These are phyloP conservation scores for Royoungia palumana DNA, from an alignment of 768 basidiomycete genomes.

Conservation along the genomic window DNA sequence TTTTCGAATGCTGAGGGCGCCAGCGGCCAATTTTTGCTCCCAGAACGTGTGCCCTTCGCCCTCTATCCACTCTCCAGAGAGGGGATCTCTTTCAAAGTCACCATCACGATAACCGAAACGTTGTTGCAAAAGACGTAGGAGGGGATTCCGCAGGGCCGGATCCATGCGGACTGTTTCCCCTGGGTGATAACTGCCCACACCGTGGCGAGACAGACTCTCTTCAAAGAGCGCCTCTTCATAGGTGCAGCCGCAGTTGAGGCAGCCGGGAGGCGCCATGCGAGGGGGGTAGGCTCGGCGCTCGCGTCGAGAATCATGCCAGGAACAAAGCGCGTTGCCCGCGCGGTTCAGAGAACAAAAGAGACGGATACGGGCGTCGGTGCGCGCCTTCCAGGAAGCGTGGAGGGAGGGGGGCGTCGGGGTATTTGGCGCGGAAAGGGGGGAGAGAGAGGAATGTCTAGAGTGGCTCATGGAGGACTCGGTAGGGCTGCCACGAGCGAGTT, in stretches of 20 bases:
- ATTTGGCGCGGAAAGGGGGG: conserved; percentile 18
- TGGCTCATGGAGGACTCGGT: conserved; percentile 22
- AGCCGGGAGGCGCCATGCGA: conserved; percentile 72
- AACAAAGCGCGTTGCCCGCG: conserved; percentile 84
- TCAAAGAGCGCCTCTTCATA: conserved; percentile 84
- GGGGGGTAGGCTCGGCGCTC: conserved; percentile 77
- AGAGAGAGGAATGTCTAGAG: conserved; percentile 11
- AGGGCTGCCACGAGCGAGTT: conserved; percentile 36
- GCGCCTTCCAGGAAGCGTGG: conserved; percentile 61
- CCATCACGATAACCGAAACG: conserved; percentile 81
- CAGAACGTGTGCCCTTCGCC: conserved; percentile 62
- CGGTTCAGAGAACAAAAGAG: conserved; percentile 80
- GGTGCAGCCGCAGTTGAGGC: conserved; percentile 84
- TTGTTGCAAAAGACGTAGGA: conserved; percentile 65
- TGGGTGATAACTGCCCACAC: conserved; percentile 77
- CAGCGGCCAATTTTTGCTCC: conserved; percentile 53
- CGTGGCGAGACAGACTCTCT: conserved; percentile 75
- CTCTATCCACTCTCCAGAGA: conserved; percentile 62
- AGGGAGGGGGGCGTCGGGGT: conserved; percentile 41
- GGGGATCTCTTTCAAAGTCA: conserved; percentile 73
- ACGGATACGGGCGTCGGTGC: conserved; percentile 69
- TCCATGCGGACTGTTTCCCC: conserved; percentile 89
- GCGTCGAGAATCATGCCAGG: conserved; percentile 87
- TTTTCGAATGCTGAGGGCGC: conserved; percentile 35
- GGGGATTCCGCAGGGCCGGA: conserved; percentile 77